A percentile compares a stretch with the other conserved stretches of the same genome.
Conservation (phyloP, 805 yeast species). For the Sugiyamaella chiloensis region DNA sequence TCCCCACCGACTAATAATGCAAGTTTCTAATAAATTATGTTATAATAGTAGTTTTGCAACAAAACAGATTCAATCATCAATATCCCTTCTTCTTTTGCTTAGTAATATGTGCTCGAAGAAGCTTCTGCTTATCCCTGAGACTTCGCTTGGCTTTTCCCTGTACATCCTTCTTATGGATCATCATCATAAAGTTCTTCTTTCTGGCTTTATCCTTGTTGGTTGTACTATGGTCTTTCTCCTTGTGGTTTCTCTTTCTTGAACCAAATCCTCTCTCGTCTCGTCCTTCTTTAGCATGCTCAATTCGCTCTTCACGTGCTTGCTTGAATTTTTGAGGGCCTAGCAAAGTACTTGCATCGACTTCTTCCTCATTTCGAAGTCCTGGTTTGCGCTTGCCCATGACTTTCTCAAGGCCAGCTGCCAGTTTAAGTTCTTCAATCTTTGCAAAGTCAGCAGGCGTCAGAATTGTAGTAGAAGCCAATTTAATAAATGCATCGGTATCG, state of each 20-base stretch:
- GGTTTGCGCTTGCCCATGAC: slow-evolving; percentile 42
- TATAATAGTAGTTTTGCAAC: slow-evolving; percentile 3
- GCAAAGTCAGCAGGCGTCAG: slow-evolving; percentile 98
- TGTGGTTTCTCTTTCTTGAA: slow-evolving; percentile 70
- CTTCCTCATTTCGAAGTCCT: slow-evolving; percentile 54
- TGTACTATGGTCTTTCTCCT: slow-evolving; percentile 74
- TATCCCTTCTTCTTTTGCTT: slow-evolving; percentile 88
- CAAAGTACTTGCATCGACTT: slow-evolving; percentile 73
- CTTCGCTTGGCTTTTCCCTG: slow-evolving; percentile 92
- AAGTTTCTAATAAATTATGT: not conserved
- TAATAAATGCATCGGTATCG: slow-evolving; percentile 40
- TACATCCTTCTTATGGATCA: slow-evolving; percentile 91
- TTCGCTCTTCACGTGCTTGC: slow-evolving; percentile 84
- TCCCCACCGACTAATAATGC: not conserved
- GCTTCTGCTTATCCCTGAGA: slow-evolving; percentile 84
- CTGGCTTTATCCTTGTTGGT: slow-evolving; percentile 95
- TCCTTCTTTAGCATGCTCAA: slow-evolving; percentile 85
- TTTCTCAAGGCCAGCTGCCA: slow-evolving; percentile 82
- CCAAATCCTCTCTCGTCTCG: slow-evolving; percentile 92
- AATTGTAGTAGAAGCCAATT: slow-evolving; percentile 69
- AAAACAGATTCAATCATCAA: slow-evolving; percentile 28
- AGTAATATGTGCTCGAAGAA: slow-evolving; percentile 77
- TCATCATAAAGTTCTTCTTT: slow-evolving; percentile 98
- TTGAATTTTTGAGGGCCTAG: slow-evolving; percentile 78
- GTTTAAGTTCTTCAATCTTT: slow-evolving; percentile 81